Base-by-base conservation (phyloP, 768 basidiomycete genomes). In the Trametes elegans region DNA sequence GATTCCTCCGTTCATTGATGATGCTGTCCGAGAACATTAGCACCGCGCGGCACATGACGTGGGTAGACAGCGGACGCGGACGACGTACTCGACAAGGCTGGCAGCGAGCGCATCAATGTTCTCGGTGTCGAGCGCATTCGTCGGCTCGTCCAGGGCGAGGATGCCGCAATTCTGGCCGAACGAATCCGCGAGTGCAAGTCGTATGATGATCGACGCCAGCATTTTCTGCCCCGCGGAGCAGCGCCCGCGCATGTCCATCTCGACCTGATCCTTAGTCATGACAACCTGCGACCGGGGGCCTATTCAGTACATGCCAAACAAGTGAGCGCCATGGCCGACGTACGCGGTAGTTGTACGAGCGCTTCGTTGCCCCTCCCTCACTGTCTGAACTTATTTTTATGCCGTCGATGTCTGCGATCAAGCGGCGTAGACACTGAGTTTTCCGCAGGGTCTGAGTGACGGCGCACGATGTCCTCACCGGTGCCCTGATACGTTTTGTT, bases 141-240 rank as follows among this genome's bases (percentile, higher is more conserved):
- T 98, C 11, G 97, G 97, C 74, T 99, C 97, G 65, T 99, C 97
- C 56, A 99, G 75, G 0, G 97, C 97, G 23, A 99, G 81, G 60
- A 99, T 97, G 18, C 97, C 97, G 70, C 97, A 98, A 62, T 96
- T 97, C 68, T 94, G 91, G 3, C 93, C 93, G 65, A 99, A 98
- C 2, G 93, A 96, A 67, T 99, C 97, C 5, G 96, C 96, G 24
- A 99, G 79, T 3, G 97, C 97, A 31, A 99, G 84, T 6, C 97
- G 86, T 65, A 99, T 98, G 72, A 98, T 93, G 71, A 98, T 98
- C 19, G 92, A 95, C 9, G 96, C 97, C 55, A 99, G 75, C 81
- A 98, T 98, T 74, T 99, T 99, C 73, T 99, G 97, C 0, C 97
- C 97, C 1, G 97, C 97, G 14, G 91, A 94, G 73, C 97, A 99